Conservation (phyloP, 2,329 filamentous ascomycete species). For the Eutypa lata region DNA sequence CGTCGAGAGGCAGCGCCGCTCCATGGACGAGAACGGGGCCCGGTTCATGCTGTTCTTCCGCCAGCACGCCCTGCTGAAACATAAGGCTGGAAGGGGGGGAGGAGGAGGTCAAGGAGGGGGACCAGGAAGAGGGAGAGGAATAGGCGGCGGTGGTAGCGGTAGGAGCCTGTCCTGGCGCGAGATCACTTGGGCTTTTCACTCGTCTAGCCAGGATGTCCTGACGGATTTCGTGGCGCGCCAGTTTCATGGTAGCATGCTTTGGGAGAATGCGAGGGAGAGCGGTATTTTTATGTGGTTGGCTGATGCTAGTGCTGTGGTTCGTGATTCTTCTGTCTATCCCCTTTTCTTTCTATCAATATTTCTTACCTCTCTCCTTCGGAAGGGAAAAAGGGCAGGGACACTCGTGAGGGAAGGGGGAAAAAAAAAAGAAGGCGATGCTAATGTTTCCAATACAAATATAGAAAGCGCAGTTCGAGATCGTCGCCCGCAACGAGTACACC, state of each 20-base stretch:
- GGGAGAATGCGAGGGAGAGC: slow-evolving; percentile 80
- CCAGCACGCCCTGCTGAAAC: slow-evolving; percentile 70
- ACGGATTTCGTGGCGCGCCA: slow-evolving; percentile 78
- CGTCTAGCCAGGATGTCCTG: slow-evolving; percentile 83
- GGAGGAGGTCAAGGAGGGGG: neutral
- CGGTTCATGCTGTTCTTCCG: slow-evolving; percentile 86
- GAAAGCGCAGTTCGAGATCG: slow-evolving; percentile 79
- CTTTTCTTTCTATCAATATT: neutral
- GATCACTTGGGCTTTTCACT: slow-evolving; percentile 83
- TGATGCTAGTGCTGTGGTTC: slow-evolving; percentile 70
- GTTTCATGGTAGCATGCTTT: slow-evolving; percentile 75
- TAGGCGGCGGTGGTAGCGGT: too few relatives aligned
- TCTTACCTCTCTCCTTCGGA: neutral
- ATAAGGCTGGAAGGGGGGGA: neutral
- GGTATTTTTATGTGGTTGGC: slow-evolving; percentile 95
- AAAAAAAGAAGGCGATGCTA: neutral
- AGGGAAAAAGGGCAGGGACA: too few relatives aligned
- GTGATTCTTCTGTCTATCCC: neutral
- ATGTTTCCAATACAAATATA: slow-evolving; percentile 29
- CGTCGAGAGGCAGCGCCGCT: slow-evolving; percentile 82
- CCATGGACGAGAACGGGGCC: slow-evolving; percentile 85
- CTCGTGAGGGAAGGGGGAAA: too few relatives aligned
- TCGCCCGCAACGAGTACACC: slow-evolving; percentile 91
- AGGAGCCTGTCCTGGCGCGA: slow-evolving; percentile 60
- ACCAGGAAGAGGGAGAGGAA: neutral